Percentiles rank a stretch among this genome's conserved stretches.
phyloP scores from a whole-genome alignment of 441 rosid species.

The Populus hybrid region DNA sequence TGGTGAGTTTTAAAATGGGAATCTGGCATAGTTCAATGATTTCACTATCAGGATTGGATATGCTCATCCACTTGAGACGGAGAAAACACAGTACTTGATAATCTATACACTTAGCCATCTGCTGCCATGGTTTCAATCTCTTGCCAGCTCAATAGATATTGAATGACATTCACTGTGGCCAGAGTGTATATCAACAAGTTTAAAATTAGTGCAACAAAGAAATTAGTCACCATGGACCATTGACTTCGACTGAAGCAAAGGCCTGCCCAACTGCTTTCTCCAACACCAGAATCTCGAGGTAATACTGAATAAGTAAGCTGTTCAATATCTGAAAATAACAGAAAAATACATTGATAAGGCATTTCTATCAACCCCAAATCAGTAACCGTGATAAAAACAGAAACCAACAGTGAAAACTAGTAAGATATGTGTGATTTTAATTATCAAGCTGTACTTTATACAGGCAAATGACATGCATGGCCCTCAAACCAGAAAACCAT shows the following conservation, averaged over 20 bases:
- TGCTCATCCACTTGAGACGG: not conserved
- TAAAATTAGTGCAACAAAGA: not conserved
- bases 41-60: not conserved
- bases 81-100: not conserved
- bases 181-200: not conserved
- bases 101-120: not conserved
- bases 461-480: not conserved
- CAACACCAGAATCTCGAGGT: conserved; percentile 64
- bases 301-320: conserved; percentile 51
- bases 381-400: not conserved
- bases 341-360: conserved; percentile 8
- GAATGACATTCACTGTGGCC: not conserved
- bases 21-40: not conserved
- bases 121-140: not conserved
- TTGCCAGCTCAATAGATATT: not conserved
- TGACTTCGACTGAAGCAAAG: conserved; percentile 67
- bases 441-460: not conserved
- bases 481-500: not conserved
- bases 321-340: conserved; percentile 45
- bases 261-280: conserved; percentile 80
- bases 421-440: not conserved
- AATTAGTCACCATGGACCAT: conserved; percentile 48
- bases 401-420: not conserved
- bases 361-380: conserved; percentile 6
- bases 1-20: not conserved